Evolutionary conservation across 495 filamentous ascomycete species (phyloP), one percentile per base, ranked within the genome.

Genomic region (Trichoderma asperelloides): DNA sequence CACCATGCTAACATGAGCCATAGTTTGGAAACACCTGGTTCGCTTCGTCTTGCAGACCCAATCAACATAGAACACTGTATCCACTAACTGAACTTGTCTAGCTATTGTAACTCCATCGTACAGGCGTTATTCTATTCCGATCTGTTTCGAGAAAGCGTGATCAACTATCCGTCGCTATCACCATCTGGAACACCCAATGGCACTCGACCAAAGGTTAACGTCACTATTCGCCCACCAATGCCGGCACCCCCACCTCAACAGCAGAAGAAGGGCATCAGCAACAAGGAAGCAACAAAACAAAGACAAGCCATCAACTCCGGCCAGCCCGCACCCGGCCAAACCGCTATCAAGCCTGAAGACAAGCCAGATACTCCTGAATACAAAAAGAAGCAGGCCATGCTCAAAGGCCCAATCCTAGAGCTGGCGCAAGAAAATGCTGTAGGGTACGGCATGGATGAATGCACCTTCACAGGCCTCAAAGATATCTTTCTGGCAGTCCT

Each of bases 1-100:
- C 21, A 66, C 60, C 28, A 72, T 69, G 68, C 70, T 72, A 66
- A 77, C 51, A 64, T 37, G 33, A 37, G n/a, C 33, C 21, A 13
- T 64, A 98, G 93, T 96, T 94, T 78, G 95, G 95, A 70, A 98
- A 96, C 72, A 98, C 95, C 71, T 98, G 95, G 93, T 96, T 89
- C 72, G 80, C 62, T 27, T 49, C 64, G 33, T 41, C 64, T 30
- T 30, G 27, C 16, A 65, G 43, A 57, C n/a, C 63, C 63, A 49
- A 62, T 55, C 63, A 25, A 33, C 16, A 60, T 25, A 64, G 15
- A 25, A 63, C 40, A 39, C 0, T 8, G 57, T 8, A 40, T 15
- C 60, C 45, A 55, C 76, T 82, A 62, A 81, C 71, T 33, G 21
- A 16, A 41, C 41, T 65, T 68, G 25, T 27, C 43, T 74, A 96